Evolutionary conservation across 2,329 filamentous ascomycete genomes (phyloP).

Genomic region (Thermoascus crustaceus): DNA sequence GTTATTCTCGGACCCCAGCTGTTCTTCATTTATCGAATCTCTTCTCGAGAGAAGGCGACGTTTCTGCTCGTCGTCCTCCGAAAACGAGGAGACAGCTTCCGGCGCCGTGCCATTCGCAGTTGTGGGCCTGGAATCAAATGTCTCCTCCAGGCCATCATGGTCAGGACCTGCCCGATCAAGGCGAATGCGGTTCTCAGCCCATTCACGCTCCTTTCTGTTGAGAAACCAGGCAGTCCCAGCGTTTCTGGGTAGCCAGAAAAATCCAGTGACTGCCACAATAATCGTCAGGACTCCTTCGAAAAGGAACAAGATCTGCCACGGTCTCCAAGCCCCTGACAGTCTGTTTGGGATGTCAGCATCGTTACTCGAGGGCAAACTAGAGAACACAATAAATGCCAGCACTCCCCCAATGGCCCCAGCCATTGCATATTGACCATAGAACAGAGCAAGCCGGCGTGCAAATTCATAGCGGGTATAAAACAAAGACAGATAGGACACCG

Average conservation of each 20-base stretch:
- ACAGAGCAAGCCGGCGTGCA: constrained; percentile 45
- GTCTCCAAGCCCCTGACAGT: constrained; percentile 28
- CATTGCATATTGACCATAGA: constrained; percentile 51
- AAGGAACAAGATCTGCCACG: constrained; percentile 46
- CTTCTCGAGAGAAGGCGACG: constrained; percentile 13
- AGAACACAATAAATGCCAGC: constrained; percentile 45
- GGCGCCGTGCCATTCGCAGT: constrained; percentile 2
- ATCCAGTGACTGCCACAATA: constrained; percentile 38
- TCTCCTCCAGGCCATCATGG: background rate
- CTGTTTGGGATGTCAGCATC: constrained; percentile 19
- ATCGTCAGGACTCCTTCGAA: constrained; percentile 43
- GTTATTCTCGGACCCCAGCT: constrained; percentile 19
- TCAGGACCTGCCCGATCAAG: constrained; percentile 22
- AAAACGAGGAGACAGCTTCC: background rate
- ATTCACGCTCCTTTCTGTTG: constrained; percentile 37
- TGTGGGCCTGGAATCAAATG: background rate
- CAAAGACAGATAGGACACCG: constrained; percentile 50
- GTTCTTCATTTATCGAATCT: constrained; percentile 8
- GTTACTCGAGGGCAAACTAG: constrained; percentile 13
- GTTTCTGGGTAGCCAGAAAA: constrained; percentile 44
- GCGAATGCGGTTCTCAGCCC: constrained; percentile 40
- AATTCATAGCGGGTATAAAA: constrained; percentile 54
- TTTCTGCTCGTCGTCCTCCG: constrained; percentile 8
- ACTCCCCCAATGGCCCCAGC: constrained; percentile 50
- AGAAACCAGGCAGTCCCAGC: constrained; percentile 47